Percentiles rank a stretch among this genome's conserved stretches.
Evolutionary conservation across 306 rosid species (phyloP).

Genomic region (Corylus heterophylla): DNA sequence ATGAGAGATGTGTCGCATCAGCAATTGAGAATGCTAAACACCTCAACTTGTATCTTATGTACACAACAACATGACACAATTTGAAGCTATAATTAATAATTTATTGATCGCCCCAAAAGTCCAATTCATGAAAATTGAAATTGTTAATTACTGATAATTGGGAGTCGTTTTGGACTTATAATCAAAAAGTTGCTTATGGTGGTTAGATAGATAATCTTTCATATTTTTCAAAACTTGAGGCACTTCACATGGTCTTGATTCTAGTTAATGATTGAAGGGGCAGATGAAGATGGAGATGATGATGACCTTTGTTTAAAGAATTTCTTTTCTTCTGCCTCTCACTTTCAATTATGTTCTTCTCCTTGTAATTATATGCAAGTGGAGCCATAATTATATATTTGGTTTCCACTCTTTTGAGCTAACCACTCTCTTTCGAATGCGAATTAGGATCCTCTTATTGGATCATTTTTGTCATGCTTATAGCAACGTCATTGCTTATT

Average conservation of each 20-base stretch:
- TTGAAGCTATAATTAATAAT: neutral
- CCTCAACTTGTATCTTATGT: too few species aligned
- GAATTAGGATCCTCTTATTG: conserved; percentile 34
- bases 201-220: conserved; percentile 38
- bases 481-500: conserved; percentile 32
- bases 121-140: conserved; percentile 1
- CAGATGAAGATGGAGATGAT: conserved; percentile 45
- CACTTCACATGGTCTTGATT: conserved; percentile 61
- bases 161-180: conserved; percentile 15
- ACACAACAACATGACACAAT: too few species aligned
- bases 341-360: conserved; percentile 20
- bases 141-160: conserved; percentile 24
- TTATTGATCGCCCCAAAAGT: neutral
- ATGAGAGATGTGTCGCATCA: too few species aligned
- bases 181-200: neutral
- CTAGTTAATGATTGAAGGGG: conserved; percentile 58
- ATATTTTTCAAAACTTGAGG: conserved; percentile 32
- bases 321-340: conserved; percentile 19
- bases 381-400: conserved; percentile 40
- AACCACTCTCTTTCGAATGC: conserved; percentile 40
- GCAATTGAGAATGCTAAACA: too few species aligned
- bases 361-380: conserved; percentile 39
- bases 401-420: conserved; percentile 35
- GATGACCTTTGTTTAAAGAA: conserved; percentile 21
- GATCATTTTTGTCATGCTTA: conserved; percentile 12